Percentiles rank a stretch among this genome's conserved stretches.
Evolutionary conservation across 2,329 filamentous ascomycete species (phyloP).

Genomic region (Cladosporium cucumerinum): DNA sequence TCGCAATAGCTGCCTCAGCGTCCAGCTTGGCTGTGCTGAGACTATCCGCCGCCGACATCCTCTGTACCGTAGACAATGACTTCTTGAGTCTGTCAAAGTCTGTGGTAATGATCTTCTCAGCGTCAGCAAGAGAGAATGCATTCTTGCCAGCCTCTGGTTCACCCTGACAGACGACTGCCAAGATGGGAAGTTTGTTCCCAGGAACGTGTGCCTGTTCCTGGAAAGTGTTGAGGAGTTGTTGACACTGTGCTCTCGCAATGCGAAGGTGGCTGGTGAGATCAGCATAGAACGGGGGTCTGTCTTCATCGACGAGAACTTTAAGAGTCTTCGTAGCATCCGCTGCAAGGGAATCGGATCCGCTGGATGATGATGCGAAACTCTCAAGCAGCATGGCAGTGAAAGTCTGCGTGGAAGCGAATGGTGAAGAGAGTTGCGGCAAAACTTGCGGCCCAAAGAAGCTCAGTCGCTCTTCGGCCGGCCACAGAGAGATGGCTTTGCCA

Average conservation of each 20-base stretch:
- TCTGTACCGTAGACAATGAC: conserved; percentile 80
- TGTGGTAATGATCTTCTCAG: conserved; percentile 78
- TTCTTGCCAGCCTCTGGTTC: conserved; percentile 87
- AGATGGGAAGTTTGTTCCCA: conserved; percentile 67
- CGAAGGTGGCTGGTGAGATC: conserved; percentile 89
- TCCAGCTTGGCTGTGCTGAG: conserved; percentile 73
- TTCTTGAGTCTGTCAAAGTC: conserved; percentile 90
- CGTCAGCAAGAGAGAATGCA: conserved; percentile 83
- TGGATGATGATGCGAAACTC: conserved; percentile 66
- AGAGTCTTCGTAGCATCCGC: conserved; percentile 61
- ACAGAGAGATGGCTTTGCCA: conserved; percentile 74
- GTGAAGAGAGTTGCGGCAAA: conserved; percentile 64
- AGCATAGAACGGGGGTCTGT: conserved; percentile 77
- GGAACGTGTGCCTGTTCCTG: conserved; percentile 83
- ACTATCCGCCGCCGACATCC: conserved; percentile 76
- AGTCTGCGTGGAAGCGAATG: conserved; percentile 82
- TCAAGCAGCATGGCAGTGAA: conserved; percentile 80
- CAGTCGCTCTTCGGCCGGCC: conserved; percentile 60
- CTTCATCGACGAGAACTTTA: conserved; percentile 72
- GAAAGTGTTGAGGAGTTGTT: conserved; percentile 86
- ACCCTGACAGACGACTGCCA: conserved; percentile 91
- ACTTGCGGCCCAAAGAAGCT: conserved; percentile 64
- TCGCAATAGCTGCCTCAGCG: conserved; percentile 69
- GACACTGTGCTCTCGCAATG: conserved; percentile 84
- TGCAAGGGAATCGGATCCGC: conserved; percentile 27